These are phyloP conservation scores for Cymbidium sinense DNA, from an alignment of 106 monocot species.

Conservation along the genomic window DNA sequence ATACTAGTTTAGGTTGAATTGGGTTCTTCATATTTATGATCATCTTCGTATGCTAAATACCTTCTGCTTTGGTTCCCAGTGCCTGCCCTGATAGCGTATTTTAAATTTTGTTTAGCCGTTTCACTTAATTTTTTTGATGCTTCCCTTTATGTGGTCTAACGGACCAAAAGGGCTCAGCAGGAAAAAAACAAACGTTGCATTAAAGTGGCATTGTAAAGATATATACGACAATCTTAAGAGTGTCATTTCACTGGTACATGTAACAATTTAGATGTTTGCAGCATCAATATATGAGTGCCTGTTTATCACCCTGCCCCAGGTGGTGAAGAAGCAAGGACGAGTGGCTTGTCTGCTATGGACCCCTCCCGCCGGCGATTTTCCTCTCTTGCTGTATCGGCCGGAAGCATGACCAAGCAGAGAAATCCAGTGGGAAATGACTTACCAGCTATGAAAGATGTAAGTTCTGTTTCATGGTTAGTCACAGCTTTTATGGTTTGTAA, in stretches of 20 bases:
- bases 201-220: neutral
- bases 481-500: slow-evolving; percentile 12
- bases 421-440: slow-evolving; percentile 56
- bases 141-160: too few species aligned
- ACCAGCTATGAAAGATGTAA: slow-evolving; percentile 48
- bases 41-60: too few species aligned
- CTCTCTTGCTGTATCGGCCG: slow-evolving; percentile 42
- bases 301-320: slow-evolving; percentile 27
- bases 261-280: neutral
- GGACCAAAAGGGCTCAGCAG: too few species aligned
- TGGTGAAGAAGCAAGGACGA: slow-evolving; percentile 68
- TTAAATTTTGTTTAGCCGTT: too few species aligned
- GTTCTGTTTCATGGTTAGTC: slow-evolving; percentile 5
- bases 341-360: slow-evolving; percentile 62
- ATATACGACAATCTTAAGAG: neutral
- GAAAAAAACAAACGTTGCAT: too few species aligned
- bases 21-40: too few species aligned
- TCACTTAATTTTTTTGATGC: too few species aligned
- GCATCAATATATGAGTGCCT: neutral
- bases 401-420: slow-evolving; percentile 72
- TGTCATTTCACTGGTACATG: too few species aligned
- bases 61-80: too few species aligned
- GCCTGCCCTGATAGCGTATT: too few species aligned
- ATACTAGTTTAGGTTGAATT: too few species aligned
- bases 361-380: slow-evolving; percentile 57